phyloP scores from a whole-genome alignment of 2,329 filamentous ascomycete species.

The Diplodia mutila region DNA sequence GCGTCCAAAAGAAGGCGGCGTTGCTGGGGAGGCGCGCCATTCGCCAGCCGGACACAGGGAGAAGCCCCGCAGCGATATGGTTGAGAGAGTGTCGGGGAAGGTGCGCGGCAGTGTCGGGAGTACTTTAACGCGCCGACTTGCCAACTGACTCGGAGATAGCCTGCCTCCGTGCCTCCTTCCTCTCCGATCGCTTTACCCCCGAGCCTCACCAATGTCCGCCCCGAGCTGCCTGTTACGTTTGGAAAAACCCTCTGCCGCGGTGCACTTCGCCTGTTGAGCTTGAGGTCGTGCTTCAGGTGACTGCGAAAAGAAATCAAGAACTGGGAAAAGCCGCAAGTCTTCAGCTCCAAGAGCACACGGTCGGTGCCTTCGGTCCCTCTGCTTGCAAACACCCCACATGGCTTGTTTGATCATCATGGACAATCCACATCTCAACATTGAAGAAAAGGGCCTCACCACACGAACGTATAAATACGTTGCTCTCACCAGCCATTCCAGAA shows the following conservation, averaged over 20 bases:
- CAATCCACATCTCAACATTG: background rate
- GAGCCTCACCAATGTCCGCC: background rate
- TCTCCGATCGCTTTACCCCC: background rate
- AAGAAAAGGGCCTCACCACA: background rate
- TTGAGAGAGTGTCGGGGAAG: background rate
- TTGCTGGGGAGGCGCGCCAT: background rate
- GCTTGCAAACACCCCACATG: background rate
- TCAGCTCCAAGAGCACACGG: background rate
- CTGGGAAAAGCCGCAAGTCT: background rate
- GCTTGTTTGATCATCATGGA: background rate
- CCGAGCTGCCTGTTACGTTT: background rate
- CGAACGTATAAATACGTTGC: background rate
- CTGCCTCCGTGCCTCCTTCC: background rate
- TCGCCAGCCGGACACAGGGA: conserved; percentile 8
- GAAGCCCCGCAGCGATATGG: background rate
- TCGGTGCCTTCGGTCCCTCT: background rate
- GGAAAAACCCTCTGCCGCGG: background rate
- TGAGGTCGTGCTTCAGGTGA: background rate
- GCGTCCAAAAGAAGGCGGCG: background rate
- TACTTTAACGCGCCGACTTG: conserved; percentile 3
- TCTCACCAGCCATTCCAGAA: background rate
- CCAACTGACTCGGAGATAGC: conserved; percentile 2
- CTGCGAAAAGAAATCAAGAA: background rate
- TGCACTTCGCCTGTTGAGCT: background rate
- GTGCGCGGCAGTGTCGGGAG: background rate